Evolutionary conservation across 331 rosid genomes (phyloP).

Genomic region (Stylosanthes scabra): DNA sequence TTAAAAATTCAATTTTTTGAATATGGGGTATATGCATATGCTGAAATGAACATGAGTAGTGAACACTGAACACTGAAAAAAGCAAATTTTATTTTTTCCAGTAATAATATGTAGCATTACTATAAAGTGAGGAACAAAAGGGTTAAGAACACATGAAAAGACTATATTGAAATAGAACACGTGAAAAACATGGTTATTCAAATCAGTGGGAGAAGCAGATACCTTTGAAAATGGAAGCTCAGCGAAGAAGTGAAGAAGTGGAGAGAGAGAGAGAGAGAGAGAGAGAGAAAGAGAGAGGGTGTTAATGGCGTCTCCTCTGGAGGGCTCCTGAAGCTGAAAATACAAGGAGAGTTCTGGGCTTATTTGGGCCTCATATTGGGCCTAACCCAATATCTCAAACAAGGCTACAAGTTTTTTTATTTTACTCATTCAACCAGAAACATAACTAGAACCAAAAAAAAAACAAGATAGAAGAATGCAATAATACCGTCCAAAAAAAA

Average conservation of each 20-base stretch:
- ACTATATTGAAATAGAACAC: neutral
- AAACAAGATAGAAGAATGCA: no score
- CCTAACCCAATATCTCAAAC: neutral
- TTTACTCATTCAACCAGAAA: no score
- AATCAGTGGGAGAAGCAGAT: neutral
- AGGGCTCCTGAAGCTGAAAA: neutral
- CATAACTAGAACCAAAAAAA: no score
- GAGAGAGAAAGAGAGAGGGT: neutral
- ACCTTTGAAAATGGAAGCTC: neutral
- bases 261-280: neutral
- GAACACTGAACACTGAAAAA: neutral
- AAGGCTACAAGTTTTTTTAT: neutral
- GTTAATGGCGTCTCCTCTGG: conserved; percentile 23
- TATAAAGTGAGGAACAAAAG: neutral
- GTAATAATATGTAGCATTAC: neutral
- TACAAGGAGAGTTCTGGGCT: neutral
- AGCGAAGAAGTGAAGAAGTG: neutral
- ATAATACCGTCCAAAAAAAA: no score
- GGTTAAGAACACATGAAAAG: neutral
- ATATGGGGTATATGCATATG: neutral
- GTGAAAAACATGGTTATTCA: neutral
- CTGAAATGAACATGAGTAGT: no score
- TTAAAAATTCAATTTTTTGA: neutral
- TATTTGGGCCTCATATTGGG: neutral
- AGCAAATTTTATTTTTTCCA: neutral